Conservation (phyloP, 345 rosid genomes). For the Lepidium sativum region DNA sequence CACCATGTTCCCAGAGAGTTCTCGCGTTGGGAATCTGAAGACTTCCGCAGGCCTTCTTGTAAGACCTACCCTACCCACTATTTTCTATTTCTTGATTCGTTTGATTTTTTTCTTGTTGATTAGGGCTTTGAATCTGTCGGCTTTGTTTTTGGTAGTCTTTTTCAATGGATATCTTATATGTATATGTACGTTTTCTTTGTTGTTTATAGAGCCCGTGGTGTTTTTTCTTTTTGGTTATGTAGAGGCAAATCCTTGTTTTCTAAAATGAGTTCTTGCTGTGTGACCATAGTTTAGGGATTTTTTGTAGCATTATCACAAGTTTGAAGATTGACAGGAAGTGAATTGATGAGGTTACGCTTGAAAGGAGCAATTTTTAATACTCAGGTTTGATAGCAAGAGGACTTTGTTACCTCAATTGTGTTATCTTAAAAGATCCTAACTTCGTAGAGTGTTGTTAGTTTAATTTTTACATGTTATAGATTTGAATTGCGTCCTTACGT, state of each 20-base stretch:
- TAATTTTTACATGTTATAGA: conserved; percentile 1
- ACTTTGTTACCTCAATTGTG: background rate
- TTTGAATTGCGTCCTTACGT: background rate
- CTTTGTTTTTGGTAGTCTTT: background rate
- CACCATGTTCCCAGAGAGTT: conserved; percentile 47
- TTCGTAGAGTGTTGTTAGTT: background rate
- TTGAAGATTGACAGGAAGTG: background rate
- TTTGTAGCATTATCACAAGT: background rate
- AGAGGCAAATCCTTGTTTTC: background rate
- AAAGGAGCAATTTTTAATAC: background rate
- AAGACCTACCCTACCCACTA: background rate
- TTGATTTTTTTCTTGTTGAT: no score
- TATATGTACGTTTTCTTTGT: background rate
- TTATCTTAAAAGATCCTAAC: background rate
- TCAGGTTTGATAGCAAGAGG: background rate
- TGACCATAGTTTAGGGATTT: conserved; percentile 3
- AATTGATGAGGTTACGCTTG: background rate
- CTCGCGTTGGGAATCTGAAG: conserved; percentile 59
- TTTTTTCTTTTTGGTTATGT: background rate
- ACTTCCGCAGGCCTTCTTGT: conserved; percentile 82
- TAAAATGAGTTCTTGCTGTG: background rate
- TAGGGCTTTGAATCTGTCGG: background rate
- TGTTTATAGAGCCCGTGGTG: background rate
- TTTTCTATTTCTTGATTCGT: background rate
- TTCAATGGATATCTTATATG: background rate